phyloP scores from a whole-genome alignment of 306 rosid genomes.

The Hippophae tibetana region DNA sequence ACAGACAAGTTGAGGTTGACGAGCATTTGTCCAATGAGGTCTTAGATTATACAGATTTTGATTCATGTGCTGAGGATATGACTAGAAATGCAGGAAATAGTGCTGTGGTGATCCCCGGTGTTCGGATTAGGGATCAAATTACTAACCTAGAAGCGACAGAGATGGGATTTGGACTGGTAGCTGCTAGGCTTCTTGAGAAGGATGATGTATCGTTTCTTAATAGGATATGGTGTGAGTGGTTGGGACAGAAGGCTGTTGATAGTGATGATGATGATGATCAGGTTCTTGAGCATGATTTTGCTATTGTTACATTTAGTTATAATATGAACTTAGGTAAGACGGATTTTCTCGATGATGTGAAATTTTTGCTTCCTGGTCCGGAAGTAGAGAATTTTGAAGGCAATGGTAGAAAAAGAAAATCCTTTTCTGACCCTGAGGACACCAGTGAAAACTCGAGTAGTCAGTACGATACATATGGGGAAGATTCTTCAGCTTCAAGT shows the following conservation, averaged over 20 bases:
- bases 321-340: conserved; percentile 57
- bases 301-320: conserved; percentile 53
- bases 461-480: conserved; percentile 54
- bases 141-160: conserved; percentile 41
- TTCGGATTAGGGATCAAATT: conserved; percentile 49
- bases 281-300: conserved; percentile 52
- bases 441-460: conserved; percentile 34
- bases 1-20: conserved; percentile 14
- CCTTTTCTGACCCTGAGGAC: conserved; percentile 52
- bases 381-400: conserved; percentile 30
- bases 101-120: conserved; percentile 41
- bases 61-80: conserved; percentile 19
- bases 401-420: conserved; percentile 38
- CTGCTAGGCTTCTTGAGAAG: conserved; percentile 60
- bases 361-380: conserved; percentile 30
- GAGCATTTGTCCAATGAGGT: conserved; percentile 13
- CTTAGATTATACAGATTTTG: conserved; percentile 13
- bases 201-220: conserved; percentile 25
- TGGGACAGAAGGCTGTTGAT: conserved; percentile 37
- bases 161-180: conserved; percentile 58
- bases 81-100: conserved; percentile 16
- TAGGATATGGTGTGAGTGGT: conserved; percentile 95
- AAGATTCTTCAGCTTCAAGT: conserved; percentile 49
- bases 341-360: conserved; percentile 47
- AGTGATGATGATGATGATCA: conserved; percentile 13